Conservation (phyloP, 192 early-diverging fungal genomes). For the Dispira parvispora region DNA sequence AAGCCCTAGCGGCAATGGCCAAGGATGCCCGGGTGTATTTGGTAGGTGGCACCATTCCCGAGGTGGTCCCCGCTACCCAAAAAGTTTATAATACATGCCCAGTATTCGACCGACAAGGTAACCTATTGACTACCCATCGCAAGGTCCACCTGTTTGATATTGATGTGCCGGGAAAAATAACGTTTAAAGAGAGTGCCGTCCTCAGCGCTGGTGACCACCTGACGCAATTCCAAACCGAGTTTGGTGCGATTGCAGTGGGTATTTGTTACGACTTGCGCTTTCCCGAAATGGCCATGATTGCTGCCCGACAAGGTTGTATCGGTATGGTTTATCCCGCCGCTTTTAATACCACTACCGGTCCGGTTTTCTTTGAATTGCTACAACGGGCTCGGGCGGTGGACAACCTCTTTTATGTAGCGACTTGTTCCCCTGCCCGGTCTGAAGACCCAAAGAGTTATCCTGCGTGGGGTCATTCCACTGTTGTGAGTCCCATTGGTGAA, state of each 20-base stretch:
- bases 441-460: conserved; percentile 41
- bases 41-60: conserved; percentile 87
- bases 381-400: conserved; percentile 74
- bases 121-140: conserved; percentile 44
- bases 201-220: conserved; percentile 54
- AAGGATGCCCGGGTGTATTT: conserved; percentile 72
- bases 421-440: conserved; percentile 83
- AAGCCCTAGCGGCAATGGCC: conserved; percentile 68
- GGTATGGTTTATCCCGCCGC: conserved; percentile 96
- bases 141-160: conserved; percentile 96
- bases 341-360: conserved; percentile 92
- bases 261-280: conserved; percentile 98
- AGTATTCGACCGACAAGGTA: conserved; percentile 48
- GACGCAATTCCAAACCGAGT: conserved; percentile 64
- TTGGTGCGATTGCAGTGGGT: conserved; percentile 76
- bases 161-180: conserved; percentile 81
- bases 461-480: conserved; percentile 87
- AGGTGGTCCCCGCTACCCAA: conserved; percentile 31
- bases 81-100: conserved; percentile 75
- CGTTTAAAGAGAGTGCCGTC: conserved; percentile 79
- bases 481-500: conserved; percentile 67
- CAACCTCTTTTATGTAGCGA: conserved; percentile 83
- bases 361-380: conserved; percentile 87
- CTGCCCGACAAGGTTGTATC: conserved; percentile 66
- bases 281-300: conserved; percentile 91